Base-by-base conservation (phyloP, 2,329 filamentous ascomycete species). In the Neopestalotiopsis sp. region DNA sequence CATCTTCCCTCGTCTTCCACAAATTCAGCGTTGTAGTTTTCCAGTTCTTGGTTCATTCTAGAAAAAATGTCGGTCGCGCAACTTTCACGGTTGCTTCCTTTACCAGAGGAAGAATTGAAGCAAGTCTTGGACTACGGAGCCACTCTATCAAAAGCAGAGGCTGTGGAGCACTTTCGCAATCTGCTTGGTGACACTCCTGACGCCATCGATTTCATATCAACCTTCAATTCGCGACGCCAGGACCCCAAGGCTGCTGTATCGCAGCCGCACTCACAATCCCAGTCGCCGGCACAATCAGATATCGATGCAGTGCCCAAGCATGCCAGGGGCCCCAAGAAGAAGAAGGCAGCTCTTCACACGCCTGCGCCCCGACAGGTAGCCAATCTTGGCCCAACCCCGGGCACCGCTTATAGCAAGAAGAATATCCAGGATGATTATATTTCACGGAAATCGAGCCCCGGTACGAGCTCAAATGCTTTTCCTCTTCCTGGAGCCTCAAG, bases 151-250 rank as follows among this genome's bases (percentile, higher is more conserved):
- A 94, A 92, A 76, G 82, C 90, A 65, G 92, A 92, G 72, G 93
- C 94, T 14, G 94, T 90, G 65, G 91, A 94, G 57, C 94, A 98
- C 80, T 91, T 99, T 70, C 92, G 91, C 79, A 94, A 96, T 76
- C 85, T 99, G 66, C 88, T 99, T 0, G 96, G 95, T 64, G 94
- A 97, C 79, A 94, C 93, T 6, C 89, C 94, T 1, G 90, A 92
- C 74, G 88, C 85, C 56, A 83, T 94, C 70, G 91, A 94, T 74
- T 96, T 94, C 78, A 91, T 95, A 72, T 89, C 93, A 0, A 91
- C 90, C 20, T 95, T 95, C 79, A 98, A 97, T 78, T 88, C 91
- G 3, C 89, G 84, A 20, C 82, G 89, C 65, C 81, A 85, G 73
- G 84, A 84, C 24, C 83, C 83, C 1, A 79, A 76, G 7, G 69